Percentiles rank a stretch among this genome's conserved stretches.
Conservation (phyloP, 1,139 yeast genomes). For the Scheffersomyces lignicola region DNA sequence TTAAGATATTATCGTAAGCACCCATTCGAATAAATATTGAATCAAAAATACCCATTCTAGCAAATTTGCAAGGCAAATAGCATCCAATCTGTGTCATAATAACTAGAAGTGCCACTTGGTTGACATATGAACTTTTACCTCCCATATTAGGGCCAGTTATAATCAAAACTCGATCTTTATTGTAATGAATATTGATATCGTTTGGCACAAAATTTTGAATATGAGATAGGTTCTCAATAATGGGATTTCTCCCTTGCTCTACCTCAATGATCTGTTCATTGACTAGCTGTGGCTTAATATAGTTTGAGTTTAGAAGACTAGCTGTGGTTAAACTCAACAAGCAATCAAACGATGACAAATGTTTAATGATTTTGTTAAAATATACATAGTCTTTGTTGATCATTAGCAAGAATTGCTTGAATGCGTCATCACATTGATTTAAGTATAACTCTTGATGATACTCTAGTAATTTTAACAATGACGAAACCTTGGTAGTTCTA, state of each 20-base stretch:
- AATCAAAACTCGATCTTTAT: slow-evolving; percentile 52
- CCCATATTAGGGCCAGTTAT: slow-evolving; percentile 72
- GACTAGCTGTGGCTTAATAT: slow-evolving; percentile 55
- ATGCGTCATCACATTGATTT: slow-evolving; percentile 57
- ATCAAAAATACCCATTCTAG: slow-evolving; percentile 59
- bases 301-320: slow-evolving; percentile 47
- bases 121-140: slow-evolving; percentile 69
- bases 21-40: slow-evolving; percentile 66
- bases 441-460: slow-evolving; percentile 63
- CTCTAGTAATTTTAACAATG: slow-evolving; percentile 54
- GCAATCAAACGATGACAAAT: slow-evolving; percentile 70
- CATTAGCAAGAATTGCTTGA: slow-evolving; percentile 47
- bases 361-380: slow-evolving; percentile 50
- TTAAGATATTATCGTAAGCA: slow-evolving; percentile 66
- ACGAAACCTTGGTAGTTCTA: slow-evolving; percentile 58
- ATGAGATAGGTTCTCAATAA: slow-evolving; percentile 57
- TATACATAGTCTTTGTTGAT: slow-evolving; percentile 49
- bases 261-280: slow-evolving; percentile 56
- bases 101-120: slow-evolving; percentile 59
- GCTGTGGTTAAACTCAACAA: slow-evolving; percentile 69
- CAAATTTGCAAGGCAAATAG: slow-evolving; percentile 40
- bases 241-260: slow-evolving; percentile 72
- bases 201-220: slow-evolving; percentile 63
- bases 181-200: slow-evolving; percentile 50
- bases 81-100: slow-evolving; percentile 57